Percentiles rank a stretch among this genome's conserved stretches.
Conservation (phyloP, 805 yeast species). For the Saccharomycopsis microspora region DNA sequence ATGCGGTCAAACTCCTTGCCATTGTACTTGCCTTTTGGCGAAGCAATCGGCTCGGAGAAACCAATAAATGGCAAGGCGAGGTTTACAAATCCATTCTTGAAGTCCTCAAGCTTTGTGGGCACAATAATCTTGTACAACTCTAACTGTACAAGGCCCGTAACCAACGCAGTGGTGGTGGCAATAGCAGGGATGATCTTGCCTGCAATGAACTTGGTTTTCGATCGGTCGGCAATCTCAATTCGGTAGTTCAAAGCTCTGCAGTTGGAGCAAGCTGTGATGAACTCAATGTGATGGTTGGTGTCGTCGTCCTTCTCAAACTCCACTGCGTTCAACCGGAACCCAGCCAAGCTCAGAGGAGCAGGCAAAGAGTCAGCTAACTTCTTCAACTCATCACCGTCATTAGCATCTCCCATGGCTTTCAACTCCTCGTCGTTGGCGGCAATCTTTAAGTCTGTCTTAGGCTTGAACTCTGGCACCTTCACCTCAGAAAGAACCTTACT, state of each 20-base stretch:
- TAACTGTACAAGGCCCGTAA: conserved; percentile 86
- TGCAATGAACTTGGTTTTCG: conserved; percentile 92
- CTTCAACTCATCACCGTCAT: conserved; percentile 56
- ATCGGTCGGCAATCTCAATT: conserved; percentile 80
- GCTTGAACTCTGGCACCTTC: conserved; percentile 41
- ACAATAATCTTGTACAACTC: conserved; percentile 88
- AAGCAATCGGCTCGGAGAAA: conserved; percentile 89
- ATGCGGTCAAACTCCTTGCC: conserved; percentile 71
- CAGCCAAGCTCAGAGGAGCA: conserved; percentile 78
- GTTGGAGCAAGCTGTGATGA: conserved; percentile 91
- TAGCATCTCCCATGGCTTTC: conserved; percentile 42
- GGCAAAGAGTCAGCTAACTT: conserved; percentile 72
- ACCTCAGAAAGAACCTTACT: conserved; percentile 36
- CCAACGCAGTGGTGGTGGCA: conserved; percentile 98
- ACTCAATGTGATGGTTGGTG: conserved; percentile 90
- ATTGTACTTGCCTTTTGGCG: conserved; percentile 75
- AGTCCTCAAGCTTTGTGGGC: conserved; percentile 64
- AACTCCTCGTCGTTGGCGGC: conserved; percentile 72
- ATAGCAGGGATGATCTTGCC: conserved; percentile 98
- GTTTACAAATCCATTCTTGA: conserved; percentile 86
- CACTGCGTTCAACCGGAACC: conserved; percentile 76
- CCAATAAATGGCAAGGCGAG: conserved; percentile 94
- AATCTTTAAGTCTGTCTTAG: conserved; percentile 65
- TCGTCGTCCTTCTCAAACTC: conserved; percentile 99
- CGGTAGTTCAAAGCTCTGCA: conserved; percentile 88